Base-by-base conservation (phyloP, 2,329 filamentous ascomycete genomes). In the Xylariaceae sp. region DNA sequence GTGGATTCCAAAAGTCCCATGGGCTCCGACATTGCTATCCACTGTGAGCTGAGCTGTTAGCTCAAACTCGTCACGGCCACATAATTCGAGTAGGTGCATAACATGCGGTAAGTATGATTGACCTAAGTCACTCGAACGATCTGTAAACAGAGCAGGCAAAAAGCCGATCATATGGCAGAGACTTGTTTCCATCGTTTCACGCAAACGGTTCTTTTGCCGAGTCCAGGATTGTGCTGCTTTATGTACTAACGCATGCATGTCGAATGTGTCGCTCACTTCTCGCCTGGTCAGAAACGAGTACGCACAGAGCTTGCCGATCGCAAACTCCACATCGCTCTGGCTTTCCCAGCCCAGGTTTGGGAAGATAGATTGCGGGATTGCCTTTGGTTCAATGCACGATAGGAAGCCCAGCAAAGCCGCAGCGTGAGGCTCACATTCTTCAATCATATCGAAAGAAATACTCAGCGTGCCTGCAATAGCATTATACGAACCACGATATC, bases 361-460 rank as follows among this genome's bases (percentile, higher is more conserved):
- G 2, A 74, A 60, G 0, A 78, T 62, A 1, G 73, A 70, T 37
- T 59, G 62, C 2, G 76, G 73, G 52, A 79, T 76, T 0, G 70
- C 70, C 59, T 74, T 74, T 0, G 73, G 69, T 58, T 77, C 73
- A 49, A 80, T 73, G 18, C 67, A 74, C 1, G 73, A 73, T 13
- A 76, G 70, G 53, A 77, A 75, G 0, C 67, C 71, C 0, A 81
- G 67, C 44, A 76, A 58, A 0, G 72, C 57, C 42, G 72, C 73
- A 1, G 76, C 76, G 3, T 64, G 39, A 1, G 53, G 3, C 51
- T 75, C 62, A 0, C 30, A 58, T 35, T 62, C 57, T 17, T 61
- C 63, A 23, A 78, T 75, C 35, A 73, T 68, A 13, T 75, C 65
- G 39, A 80, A 76, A 0, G 77, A 77, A 13, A 79, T 68, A 0